Evolutionary conservation across 805 yeast species (phyloP).

Genomic region (Dipodascopsis tothii): DNA sequence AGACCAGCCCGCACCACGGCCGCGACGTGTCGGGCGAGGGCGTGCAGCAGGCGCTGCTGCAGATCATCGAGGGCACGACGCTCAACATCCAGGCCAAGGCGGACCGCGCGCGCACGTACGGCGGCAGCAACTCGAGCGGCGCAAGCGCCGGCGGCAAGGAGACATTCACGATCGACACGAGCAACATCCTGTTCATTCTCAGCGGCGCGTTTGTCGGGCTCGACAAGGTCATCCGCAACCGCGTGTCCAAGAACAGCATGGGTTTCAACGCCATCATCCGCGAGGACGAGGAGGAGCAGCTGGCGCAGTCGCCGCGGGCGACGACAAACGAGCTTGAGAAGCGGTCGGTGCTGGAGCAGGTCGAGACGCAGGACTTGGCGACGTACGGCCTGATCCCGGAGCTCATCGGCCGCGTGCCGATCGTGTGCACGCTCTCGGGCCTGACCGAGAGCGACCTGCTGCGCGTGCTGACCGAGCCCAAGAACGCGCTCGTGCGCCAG

Average conservation of each 20-base stretch:
- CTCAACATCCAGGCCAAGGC: constrained; percentile 43
- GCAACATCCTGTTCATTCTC: constrained; percentile 47
- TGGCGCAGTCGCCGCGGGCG: no score
- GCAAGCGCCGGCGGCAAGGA: constrained; percentile 27
- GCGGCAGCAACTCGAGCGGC: constrained; percentile 3
- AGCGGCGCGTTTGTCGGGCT: constrained; percentile 61
- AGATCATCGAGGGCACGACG: constrained; percentile 50
- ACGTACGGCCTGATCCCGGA: constrained; percentile 54
- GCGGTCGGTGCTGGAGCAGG: constrained; percentile 34
- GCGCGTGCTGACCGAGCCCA: constrained; percentile 48
- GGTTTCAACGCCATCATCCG: neutral
- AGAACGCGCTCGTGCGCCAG: constrained; percentile 47
- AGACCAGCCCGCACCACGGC: constrained; percentile 35
- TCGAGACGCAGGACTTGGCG: constrained; percentile 45
- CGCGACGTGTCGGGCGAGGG: constrained; percentile 61
- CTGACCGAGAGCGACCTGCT: constrained; percentile 41
- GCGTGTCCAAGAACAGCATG: constrained; percentile 29
- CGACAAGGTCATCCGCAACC: constrained; percentile 40
- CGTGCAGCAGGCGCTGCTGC: constrained; percentile 53
- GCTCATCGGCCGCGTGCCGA: constrained; percentile 51
- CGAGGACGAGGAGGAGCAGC: neutral
- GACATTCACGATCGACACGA: constrained; percentile 45
- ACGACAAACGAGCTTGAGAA: no score
- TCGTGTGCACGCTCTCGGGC: constrained; percentile 44
- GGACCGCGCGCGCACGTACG: constrained; percentile 20